phyloP scores from a whole-genome alignment of 1,284 basidiomycete genomes.

The Moniliophthora roreri region DNA sequence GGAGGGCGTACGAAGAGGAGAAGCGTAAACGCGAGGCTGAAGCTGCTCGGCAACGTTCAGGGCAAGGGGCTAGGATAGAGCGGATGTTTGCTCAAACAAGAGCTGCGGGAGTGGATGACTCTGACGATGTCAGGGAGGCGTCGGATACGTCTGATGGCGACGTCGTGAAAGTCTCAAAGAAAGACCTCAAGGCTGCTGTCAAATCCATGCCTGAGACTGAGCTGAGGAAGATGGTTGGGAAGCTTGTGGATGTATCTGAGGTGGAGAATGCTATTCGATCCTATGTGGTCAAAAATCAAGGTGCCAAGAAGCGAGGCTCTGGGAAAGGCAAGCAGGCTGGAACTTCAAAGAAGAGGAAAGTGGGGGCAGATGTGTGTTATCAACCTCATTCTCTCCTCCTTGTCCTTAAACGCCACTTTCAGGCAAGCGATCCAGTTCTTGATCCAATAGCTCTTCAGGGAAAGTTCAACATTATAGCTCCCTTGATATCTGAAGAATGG shows the following conservation, averaged over 20 bases:
- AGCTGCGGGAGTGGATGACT: not conserved
- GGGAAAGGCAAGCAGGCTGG: not conserved
- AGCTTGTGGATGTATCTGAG: constrained; percentile 1
- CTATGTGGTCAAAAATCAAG: not conserved
- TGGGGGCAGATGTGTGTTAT: not conserved
- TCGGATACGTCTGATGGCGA: not conserved
- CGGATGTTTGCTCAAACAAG: not conserved
- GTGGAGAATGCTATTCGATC: not conserved
- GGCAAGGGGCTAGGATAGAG: not conserved
- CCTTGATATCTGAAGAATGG: constrained; percentile 21
- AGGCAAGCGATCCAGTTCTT: not conserved
- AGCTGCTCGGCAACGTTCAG: not conserved
- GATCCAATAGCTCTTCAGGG: constrained; percentile 13
- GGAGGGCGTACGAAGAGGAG: constrained; percentile 13
- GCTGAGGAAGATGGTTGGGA: not conserved
- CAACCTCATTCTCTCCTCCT: not conserved
- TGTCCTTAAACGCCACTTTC: not conserved
- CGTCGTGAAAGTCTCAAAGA: not conserved
- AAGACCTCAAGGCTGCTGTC: not conserved
- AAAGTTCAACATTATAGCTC: constrained; percentile 19
- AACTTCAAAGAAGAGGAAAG: not conserved
- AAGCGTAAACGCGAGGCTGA: not conserved
- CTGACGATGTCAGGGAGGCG: not conserved
- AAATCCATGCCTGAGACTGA: constrained; percentile 4
- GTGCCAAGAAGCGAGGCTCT: not conserved